Base-by-base conservation (phyloP, 164 flowering plant genomes). In the Paratinospora sagittata region DNA sequence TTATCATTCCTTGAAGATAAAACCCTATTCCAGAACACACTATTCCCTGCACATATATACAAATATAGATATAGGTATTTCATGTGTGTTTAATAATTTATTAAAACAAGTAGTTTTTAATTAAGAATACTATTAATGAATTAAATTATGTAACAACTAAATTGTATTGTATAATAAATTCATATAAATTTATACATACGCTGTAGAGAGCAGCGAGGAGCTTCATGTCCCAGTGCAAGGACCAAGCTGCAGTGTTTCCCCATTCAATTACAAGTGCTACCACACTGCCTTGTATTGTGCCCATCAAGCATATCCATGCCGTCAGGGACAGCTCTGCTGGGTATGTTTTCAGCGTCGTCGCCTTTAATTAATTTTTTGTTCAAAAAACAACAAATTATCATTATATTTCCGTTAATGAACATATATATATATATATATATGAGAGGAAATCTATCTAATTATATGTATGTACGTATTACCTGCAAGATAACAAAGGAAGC, bases 281-380 rank as follows among this genome's bases (percentile, higher is more conserved):
- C 0, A 74, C 87, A 0, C 82, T 77, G 12, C 91, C 87, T 79
- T 88, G 83, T 45, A 90, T 23, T 73, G 72, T 76, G 4, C 98
- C 98, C 85, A 83, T 69, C 3, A 88, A 21, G 82, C 97, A 92
- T 77, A 95, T 81, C 78, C 82, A 74, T 0, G 90, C 67, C 7
- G 96, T 80, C 9, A 95, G 81, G 0, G 98, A 86, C 4, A 95
- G 85, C 88, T 86, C 89, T 0, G 97, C 97, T 2, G 98, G 97
- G 72, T 95, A 95, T 34, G 70, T 60, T 79, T 78, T 84, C 77
- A 92, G 65, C 27, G 95, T 90, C 39, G 81, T 57, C 39, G 70
- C 33, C 70, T 68, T 21, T 21, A 30, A 1, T 2, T 30, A 30
- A 30, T 30, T 30, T 30, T 30, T 30, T 30, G 34, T 30, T 30